Percentiles rank a stretch among this genome's conserved stretches.
phyloP scores from a whole-genome alignment of 2,329 filamentous ascomycete species.

The Hypoxylon sp. region DNA sequence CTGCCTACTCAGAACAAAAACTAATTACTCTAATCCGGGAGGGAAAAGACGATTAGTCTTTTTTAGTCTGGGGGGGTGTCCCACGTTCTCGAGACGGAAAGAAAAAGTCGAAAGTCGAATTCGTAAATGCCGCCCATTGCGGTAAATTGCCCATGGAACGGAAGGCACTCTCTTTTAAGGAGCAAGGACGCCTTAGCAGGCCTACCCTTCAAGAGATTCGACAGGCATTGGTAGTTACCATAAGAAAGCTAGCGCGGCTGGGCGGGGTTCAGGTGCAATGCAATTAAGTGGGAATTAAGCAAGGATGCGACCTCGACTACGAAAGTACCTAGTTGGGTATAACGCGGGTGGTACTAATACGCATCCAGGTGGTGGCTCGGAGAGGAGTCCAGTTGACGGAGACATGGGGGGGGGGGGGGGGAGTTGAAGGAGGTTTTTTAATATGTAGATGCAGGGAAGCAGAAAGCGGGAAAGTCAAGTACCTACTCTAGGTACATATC shows the following conservation, averaged over 20 bases:
- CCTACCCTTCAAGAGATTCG: conserved; percentile 1
- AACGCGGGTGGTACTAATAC: conserved; percentile 17
- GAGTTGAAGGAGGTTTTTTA: too few species aligned
- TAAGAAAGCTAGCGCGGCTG: conserved; percentile 34
- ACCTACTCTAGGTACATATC: too few species aligned
- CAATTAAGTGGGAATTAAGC: conserved; percentile 31
- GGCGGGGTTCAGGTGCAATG: conserved; percentile 36
- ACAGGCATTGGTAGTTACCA: conserved; percentile 29
- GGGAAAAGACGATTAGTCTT: conserved; percentile 30
- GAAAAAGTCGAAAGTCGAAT: conserved; percentile 27
- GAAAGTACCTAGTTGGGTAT: conserved; percentile 25
- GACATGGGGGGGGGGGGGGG: conserved; percentile 5
- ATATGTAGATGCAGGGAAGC: conserved; percentile 6
- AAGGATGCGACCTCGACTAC: conserved; percentile 20
- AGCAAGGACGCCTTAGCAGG: conserved; percentile 22
- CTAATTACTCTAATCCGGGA: conserved; percentile 9
- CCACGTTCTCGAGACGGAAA: conserved; percentile 31
- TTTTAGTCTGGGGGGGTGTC: conserved; percentile 13
- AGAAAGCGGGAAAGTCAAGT: conserved; percentile 14
- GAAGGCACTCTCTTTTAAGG: conserved; percentile 33
- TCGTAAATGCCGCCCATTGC: conserved; percentile 40
- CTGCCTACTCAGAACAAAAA: not conserved
- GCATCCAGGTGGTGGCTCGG: conserved; percentile 18
- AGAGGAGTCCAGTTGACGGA: conserved; percentile 14
- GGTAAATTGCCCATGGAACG: conserved; percentile 39